Evolutionary conservation across 2,329 filamentous ascomycete genomes (phyloP), one percentile per base, ranked within the genome.

Genomic region (Colletotrichum spaethianum): DNA sequence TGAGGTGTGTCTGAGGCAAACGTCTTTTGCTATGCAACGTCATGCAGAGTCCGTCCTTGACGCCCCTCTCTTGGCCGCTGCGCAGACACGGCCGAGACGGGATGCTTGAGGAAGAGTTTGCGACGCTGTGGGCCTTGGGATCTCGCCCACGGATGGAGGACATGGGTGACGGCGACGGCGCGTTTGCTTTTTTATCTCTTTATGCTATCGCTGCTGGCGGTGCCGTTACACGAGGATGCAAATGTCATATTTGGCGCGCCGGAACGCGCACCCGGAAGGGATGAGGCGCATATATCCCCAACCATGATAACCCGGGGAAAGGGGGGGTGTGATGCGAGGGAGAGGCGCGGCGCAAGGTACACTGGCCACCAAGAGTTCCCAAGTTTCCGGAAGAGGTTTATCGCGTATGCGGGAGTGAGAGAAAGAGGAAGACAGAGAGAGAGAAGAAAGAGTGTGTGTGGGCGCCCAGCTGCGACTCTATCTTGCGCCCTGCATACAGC

Each of bases 251-350:
- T 64, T 56, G 52, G 31, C 40, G 26, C n/a, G 26, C 33, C 50
- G 57, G 50, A 31, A 63, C n/a, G 40, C 23, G 23, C 42, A 63
- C 23, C 66, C 59, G 42, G 28, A 20, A 36, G 23, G 36, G 33
- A 33, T 2, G 46, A 36, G 65, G 18, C 44, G 26, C 38, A 60
- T 26, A 33, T 12, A 64, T 60, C 61, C 40, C 62, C 67, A 70
- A 55, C 16, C 40, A 55, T 60, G 67, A 66, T 70, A 42, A 33
- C 53, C 55, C 28, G 67, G 62, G 62, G 67, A 55, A 48, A 52
- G 46, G 57, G n/a, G 20, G 46, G 26, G n/a, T 26, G n/a, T 33
- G 60, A 31, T 48, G 33, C 46, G 23, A 60, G 23, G 26, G 20
- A 42, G 46, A 46, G 46, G 28, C 48, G 44, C 26, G 23, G 60